These are phyloP conservation scores for Stephania yunnanensis DNA, from an alignment of 164 flowering plant species.

Conservation along the genomic window DNA sequence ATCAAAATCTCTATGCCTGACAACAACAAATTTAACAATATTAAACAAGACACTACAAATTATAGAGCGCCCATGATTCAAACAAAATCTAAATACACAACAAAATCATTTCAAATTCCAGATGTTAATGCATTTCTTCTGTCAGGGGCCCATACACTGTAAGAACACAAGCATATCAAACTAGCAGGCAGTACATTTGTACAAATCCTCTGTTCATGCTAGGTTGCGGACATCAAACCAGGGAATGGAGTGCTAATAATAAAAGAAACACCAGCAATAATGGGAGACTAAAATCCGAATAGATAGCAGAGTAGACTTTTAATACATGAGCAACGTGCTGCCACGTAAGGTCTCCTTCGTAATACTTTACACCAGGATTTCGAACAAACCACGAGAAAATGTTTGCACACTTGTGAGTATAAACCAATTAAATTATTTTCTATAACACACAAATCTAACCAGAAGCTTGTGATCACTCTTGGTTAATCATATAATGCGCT, in stretches of 20 bases:
- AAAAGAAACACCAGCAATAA: not conserved
- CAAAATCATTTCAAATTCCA: not conserved
- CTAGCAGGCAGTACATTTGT: no score
- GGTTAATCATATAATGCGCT: not conserved
- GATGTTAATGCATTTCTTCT: not conserved
- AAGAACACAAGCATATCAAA: no score
- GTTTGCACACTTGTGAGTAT: not conserved
- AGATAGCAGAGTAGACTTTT: not conserved
- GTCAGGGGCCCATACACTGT: not conserved
- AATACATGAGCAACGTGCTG: not conserved
- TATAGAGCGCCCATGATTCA: not conserved
- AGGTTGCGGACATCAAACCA: not conserved
- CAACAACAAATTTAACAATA: constrained; percentile 3
- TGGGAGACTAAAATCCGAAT: not conserved
- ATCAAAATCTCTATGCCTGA: constrained; percentile 69
- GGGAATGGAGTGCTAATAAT: not conserved
- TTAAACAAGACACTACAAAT: not conserved
- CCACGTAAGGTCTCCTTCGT: not conserved
- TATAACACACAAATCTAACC: not conserved
- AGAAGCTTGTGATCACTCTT: not conserved
- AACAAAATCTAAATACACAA: not conserved
- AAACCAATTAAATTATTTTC: not conserved
- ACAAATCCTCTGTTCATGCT: not conserved
- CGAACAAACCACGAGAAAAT: not conserved
- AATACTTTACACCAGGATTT: not conserved